phyloP scores from a whole-genome alignment of 1,139 yeast genomes.

The Torulaspora pretoriensis region DNA sequence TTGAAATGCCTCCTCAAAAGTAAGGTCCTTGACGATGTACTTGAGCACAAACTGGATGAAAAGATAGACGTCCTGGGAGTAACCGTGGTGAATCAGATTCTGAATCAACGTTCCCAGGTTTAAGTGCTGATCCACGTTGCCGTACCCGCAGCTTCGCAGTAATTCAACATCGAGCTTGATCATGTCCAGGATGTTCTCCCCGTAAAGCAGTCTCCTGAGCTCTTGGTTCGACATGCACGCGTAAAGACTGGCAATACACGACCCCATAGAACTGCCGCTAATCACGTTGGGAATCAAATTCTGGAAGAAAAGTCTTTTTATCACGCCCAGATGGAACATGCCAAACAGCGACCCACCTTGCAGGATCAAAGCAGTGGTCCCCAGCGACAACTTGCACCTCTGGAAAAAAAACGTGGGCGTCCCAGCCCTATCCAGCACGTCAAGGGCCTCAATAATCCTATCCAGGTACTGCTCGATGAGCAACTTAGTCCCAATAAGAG shows the following conservation, averaged over 20 bases:
- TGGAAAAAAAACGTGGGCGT: slow-evolving; percentile 79
- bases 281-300: slow-evolving; percentile 78
- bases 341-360: slow-evolving; percentile 97
- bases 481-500: slow-evolving; percentile 82
- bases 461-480: slow-evolving; percentile 81
- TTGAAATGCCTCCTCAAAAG: slow-evolving; percentile 90
- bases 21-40: slow-evolving; percentile 68
- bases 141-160: slow-evolving; percentile 50
- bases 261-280: slow-evolving; percentile 94
- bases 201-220: slow-evolving; percentile 30
- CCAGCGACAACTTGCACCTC: slow-evolving; percentile 85
- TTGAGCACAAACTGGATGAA: slow-evolving; percentile 75
- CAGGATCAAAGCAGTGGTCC: slow-evolving; percentile 80
- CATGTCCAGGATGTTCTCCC: slow-evolving; percentile 40
- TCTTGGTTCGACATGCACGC: slow-evolving; percentile 55
- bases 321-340: slow-evolving; percentile 87
- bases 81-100: slow-evolving; percentile 66
- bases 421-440: slow-evolving; percentile 44
- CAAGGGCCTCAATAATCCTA: slow-evolving; percentile 69
- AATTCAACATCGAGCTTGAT: slow-evolving; percentile 34
- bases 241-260: slow-evolving; percentile 82
- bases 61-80: slow-evolving; percentile 76
- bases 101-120: slow-evolving; percentile 64
- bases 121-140: slow-evolving; percentile 55
- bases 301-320: slow-evolving; percentile 69